These are phyloP conservation scores for Chaetoscypha palmicola DNA, from an alignment of 2,329 filamentous ascomycete genomes.

Conservation along the genomic window DNA sequence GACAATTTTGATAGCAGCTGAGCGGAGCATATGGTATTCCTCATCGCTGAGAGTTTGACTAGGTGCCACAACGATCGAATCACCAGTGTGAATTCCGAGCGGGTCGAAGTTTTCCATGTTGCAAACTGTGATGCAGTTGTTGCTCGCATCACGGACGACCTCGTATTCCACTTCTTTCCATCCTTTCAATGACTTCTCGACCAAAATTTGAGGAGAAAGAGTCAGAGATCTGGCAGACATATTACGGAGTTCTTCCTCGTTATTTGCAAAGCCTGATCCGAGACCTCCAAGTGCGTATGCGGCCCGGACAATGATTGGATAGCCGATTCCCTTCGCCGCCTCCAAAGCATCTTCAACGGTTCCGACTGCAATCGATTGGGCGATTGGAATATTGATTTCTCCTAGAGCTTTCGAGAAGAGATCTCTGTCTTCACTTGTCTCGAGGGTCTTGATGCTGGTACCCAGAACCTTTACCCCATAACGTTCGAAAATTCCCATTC, in stretches of 20 bases:
- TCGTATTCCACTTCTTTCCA: constrained; percentile 99
- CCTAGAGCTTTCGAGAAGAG: constrained; percentile 92
- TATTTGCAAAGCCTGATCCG: constrained; percentile 91
- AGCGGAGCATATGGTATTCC: constrained; percentile 99
- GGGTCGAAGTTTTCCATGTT: constrained; percentile 99
- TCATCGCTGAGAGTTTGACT: constrained; percentile 96
- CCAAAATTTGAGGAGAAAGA: constrained; percentile 89
- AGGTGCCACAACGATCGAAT: constrained; percentile 96
- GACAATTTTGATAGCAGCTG: constrained; percentile 96
- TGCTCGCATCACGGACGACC: constrained; percentile 90
- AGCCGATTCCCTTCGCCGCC: constrained; percentile 80
- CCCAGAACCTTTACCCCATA: constrained; percentile 94
- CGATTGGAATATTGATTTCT: constrained; percentile 96
- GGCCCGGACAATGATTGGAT: constrained; percentile 95
- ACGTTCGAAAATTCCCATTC: constrained; percentile 88
- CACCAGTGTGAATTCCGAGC: constrained; percentile 93
- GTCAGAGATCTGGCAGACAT: constrained; percentile 89
- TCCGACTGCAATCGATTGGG: constrained; percentile 86
- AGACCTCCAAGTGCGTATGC: constrained; percentile 95
- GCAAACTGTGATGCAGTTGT: constrained; percentile 99
- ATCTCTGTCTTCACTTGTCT: constrained; percentile 93
- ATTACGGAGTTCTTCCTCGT: constrained; percentile 87
- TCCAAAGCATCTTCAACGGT: constrained; percentile 88
- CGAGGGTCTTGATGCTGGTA: constrained; percentile 87
- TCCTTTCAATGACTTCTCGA: constrained; percentile 97